These are phyloP conservation scores for Microascus cirrosus DNA, from an alignment of 2,329 filamentous ascomycete genomes.

Conservation along the genomic window DNA sequence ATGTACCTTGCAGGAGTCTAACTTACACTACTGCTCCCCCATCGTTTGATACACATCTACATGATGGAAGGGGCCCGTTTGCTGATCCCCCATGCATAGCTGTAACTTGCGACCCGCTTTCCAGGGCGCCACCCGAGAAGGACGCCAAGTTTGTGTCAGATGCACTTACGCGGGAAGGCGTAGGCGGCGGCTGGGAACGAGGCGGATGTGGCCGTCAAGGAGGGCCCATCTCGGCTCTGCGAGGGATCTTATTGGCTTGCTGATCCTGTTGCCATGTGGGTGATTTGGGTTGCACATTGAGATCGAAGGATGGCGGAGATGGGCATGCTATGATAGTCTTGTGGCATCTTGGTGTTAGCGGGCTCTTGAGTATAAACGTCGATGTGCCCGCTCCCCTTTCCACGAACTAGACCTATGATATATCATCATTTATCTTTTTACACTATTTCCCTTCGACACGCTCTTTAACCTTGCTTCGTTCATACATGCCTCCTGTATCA, in stretches of 20 bases:
- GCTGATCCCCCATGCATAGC: not conserved
- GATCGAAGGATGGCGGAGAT: not conserved
- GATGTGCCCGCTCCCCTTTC: not conserved
- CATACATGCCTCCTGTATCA: conserved; percentile 22
- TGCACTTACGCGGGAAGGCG: not conserved
- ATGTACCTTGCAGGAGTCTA: not conserved
- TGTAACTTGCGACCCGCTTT: not conserved
- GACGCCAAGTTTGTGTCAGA: not conserved
- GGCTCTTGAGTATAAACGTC: not conserved
- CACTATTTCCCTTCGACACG: not conserved
- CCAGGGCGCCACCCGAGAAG: not conserved
- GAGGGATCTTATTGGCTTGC: not conserved
- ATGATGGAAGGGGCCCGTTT: not conserved
- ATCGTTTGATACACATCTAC: not conserved
- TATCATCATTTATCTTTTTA: not conserved
- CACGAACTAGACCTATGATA: not conserved
- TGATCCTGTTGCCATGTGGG: not conserved
- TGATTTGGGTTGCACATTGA: not conserved
- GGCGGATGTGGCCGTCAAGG: not conserved
- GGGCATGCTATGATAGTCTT: not conserved
- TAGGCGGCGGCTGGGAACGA: not conserved
- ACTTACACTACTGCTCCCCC: not conserved
- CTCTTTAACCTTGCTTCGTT: not conserved
- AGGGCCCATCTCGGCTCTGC: not conserved
- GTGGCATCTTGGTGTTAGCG: not conserved